phyloP scores from a whole-genome alignment of 2,329 filamentous ascomycete genomes.

The Verticillium klebahnii region DNA sequence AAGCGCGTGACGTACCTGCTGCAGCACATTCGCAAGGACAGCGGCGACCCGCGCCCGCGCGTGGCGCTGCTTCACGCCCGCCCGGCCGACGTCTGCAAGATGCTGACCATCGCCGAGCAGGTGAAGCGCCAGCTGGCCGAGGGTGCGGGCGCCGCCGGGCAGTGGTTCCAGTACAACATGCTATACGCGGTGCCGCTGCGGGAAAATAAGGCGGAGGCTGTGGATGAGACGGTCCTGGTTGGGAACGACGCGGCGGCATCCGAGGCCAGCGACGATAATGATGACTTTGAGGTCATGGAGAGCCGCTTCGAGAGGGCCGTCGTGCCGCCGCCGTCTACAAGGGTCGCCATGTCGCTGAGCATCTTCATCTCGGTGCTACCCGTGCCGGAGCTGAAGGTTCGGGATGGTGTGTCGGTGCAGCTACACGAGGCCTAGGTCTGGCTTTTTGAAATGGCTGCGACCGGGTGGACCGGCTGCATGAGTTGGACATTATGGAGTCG shows the following conservation, averaged over 20 bases:
- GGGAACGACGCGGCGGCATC: constrained; percentile 12
- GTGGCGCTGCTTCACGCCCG: constrained; percentile 48
- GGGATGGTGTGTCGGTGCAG: constrained; percentile 42
- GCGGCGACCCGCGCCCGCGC: constrained; percentile 18
- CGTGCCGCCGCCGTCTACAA: constrained; percentile 37
- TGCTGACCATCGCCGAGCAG: constrained; percentile 65
- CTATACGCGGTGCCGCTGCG: constrained; percentile 42
- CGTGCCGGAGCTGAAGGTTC: constrained; percentile 50
- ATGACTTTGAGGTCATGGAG: constrained; percentile 54
- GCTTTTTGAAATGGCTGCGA: neutral
- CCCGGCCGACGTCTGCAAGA: constrained; percentile 52
- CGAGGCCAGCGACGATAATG: constrained; percentile 22
- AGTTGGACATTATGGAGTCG: no score
- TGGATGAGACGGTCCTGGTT: constrained; percentile 39
- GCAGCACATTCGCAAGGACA: constrained; percentile 33
- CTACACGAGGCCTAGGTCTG: constrained; percentile 26
- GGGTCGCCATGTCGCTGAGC: constrained; percentile 50
- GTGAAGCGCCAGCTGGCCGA: constrained; percentile 49
- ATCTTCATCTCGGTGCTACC: constrained; percentile 52
- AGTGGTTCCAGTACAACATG: constrained; percentile 54
- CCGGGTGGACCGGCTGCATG: no score
- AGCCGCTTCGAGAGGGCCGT: constrained; percentile 52
- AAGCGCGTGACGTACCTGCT: constrained; percentile 44
- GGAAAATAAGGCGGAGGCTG: constrained; percentile 23
- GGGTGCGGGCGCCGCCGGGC: constrained; percentile 17